Evolutionary conservation across 352 stramenopile genomes (phyloP).

Genomic region (Detonula confervacea): DNA sequence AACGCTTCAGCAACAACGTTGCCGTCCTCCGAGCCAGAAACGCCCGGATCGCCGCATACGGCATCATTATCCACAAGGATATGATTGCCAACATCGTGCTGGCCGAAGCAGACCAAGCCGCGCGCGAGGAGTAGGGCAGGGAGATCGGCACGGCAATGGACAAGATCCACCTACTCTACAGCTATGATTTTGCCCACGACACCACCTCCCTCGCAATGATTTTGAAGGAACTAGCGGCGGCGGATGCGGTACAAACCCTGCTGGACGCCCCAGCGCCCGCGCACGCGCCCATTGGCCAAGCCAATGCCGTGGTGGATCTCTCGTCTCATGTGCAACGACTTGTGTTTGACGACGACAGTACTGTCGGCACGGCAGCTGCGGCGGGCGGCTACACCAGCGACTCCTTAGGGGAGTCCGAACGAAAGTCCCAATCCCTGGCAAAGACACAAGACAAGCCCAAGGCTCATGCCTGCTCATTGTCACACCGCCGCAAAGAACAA

Average conservation of each 20-base stretch:
- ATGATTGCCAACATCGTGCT: neutral
- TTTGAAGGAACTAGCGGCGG: slow-evolving; percentile 12
- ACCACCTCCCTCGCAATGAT: neutral
- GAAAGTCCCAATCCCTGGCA: neutral
- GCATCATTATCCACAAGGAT: neutral
- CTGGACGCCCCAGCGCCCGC: slow-evolving; percentile 1
- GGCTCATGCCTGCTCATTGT: no score
- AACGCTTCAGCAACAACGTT: neutral
- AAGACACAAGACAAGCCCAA: no score
- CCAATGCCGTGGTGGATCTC: neutral
- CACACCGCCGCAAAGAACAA: no score
- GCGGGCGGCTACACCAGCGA: neutral
- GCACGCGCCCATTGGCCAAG: neutral
- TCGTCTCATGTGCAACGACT: neutral
- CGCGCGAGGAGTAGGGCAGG: neutral
- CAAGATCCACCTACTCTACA: neutral
- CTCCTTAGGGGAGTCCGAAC: neutral
- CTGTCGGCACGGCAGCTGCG: neutral
- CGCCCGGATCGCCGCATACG: no score
- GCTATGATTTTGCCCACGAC: slow-evolving; percentile 10
- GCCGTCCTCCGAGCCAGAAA: neutral
- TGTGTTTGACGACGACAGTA: neutral
- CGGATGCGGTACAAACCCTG: neutral
- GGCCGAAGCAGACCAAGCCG: neutral
- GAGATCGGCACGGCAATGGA: neutral